Evolutionary conservation across 352 stramenopile species (phyloP).

Genomic region (Phytophthora ohioensis): DNA sequence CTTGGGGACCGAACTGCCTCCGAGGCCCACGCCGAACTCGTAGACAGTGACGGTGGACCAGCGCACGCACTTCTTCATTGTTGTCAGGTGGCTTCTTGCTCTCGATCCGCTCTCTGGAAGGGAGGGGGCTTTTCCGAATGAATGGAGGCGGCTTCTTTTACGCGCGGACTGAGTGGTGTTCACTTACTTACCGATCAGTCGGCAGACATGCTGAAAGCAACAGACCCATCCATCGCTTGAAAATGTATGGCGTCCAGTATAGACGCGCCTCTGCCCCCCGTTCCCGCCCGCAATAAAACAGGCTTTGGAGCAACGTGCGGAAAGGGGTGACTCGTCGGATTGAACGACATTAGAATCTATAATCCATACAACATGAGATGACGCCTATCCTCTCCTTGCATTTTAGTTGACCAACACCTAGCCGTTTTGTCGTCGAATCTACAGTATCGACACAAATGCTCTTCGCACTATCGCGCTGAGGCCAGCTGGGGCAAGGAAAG

Average conservation of each 20-base stretch:
- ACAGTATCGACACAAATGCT: too few relatives aligned
- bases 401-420: conserved; percentile 21
- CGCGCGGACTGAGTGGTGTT: conserved; percentile 6
- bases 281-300: conserved; percentile 21
- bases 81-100: not conserved
- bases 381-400: conserved; percentile 1
- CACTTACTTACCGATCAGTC: conserved; percentile 5
- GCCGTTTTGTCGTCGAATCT: conserved; percentile 13
- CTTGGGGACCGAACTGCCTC: conserved; percentile 59
- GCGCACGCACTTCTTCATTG: conserved; percentile 59
- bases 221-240: conserved; percentile 30
- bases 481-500: conserved; percentile 14
- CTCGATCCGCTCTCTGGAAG: conserved; percentile 3
- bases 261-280: conserved; percentile 13
- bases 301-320: conserved; percentile 19
- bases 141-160: conserved; percentile 26
- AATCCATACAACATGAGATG: not conserved
- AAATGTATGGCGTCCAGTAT: conserved; percentile 35
- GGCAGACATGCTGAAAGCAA: conserved; percentile 15
- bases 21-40: conserved; percentile 64
- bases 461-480: conserved; percentile 13
- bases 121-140: conserved; percentile 26
- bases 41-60: conserved; percentile 75
- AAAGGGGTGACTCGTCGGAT: conserved; percentile 11
- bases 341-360: not conserved